Conservation (phyloP, 352 stramenopile genomes). For the Globisporangium perplexum region DNA sequence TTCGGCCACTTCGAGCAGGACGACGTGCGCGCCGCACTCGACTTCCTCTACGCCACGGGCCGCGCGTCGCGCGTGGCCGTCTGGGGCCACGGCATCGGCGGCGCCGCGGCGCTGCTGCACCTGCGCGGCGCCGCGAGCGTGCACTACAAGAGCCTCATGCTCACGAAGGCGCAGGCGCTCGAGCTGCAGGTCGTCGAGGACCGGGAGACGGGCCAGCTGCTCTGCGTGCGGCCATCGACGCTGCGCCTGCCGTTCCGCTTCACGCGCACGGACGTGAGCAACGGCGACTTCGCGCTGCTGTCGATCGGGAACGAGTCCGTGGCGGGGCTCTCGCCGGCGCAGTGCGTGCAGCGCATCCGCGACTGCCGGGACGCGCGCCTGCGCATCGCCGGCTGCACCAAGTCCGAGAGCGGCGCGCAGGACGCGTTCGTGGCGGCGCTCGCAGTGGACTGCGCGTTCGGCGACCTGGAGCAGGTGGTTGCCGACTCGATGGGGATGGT, state of each 20-base stretch:
- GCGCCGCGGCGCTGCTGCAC: constrained; percentile 44
- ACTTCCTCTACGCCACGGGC: constrained; percentile 64
- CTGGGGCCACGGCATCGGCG: constrained; percentile 66
- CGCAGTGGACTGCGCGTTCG: constrained; percentile 56
- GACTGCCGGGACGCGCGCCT: constrained; percentile 11
- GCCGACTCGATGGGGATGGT: constrained; percentile 71
- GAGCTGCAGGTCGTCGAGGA: constrained; percentile 48
- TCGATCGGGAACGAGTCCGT: constrained; percentile 44
- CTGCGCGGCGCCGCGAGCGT: constrained; percentile 33
- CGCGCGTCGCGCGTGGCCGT: constrained; percentile 43
- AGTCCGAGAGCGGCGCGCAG: constrained; percentile 3
- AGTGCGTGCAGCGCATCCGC: constrained; percentile 35
- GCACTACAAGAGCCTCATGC: constrained; percentile 40
- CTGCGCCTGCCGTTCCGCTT: constrained; percentile 45
- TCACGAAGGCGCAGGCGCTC: constrained; percentile 27
- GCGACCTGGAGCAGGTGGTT: constrained; percentile 74
- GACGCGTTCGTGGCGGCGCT: constrained; percentile 62
- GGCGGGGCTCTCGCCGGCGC: constrained; percentile 26
- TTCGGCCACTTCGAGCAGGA: constrained; percentile 70
- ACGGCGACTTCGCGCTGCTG: constrained; percentile 69
- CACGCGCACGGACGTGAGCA: constrained; percentile 41
- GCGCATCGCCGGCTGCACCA: constrained; percentile 23
- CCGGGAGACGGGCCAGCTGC: constrained; percentile 23
- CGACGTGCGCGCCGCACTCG: constrained; percentile 48
- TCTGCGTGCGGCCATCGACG: constrained; percentile 41